Evolutionary conservation across 495 filamentous ascomycete genomes (phyloP), one percentile per base, ranked within the genome.

Genomic region (Hypoxylon intermedium): DNA sequence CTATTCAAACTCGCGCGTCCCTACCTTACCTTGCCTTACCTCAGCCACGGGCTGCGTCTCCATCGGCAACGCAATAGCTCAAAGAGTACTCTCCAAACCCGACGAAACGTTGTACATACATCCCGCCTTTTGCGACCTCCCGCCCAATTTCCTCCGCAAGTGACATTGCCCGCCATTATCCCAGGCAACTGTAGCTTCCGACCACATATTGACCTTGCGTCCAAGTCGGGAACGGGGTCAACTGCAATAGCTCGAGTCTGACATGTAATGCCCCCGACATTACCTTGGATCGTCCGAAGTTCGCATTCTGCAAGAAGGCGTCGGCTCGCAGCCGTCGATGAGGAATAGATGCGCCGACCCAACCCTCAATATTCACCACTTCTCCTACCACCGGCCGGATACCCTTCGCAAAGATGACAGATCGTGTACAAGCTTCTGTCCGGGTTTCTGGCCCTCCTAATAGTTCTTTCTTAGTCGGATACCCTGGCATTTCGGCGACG

Each of bases 361-460:
- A 45, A 58, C 52, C 48, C 42, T 54, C 42, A 57, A 43, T 26
- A 31, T 60, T 37, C 50, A 34, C 51, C 43, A 48, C 42, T 56
- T 43, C 45, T 49, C 24, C 47, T 26, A 56, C 53, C 63, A 51
- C 62, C 55, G 55, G 47, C 46, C 48, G 60, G 52, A 30, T 38
- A 55, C 53, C 44, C 60, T 61, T 58, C 71, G 62, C 61, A 67
- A 58, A 63, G 19, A 71, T 71, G 68, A 53, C 62, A 43, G 68
- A 71, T 40, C 84, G 74, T 72, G 89, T 93, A 85, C 83, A 91
- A 73, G 93, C 93, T 73, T 93, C 89, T 74, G 94, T 98, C 78
- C 90, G 95, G 81, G 91, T 98, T 80, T 95, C 91, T 69, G 94
- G 94, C 63, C 93, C 92, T 64, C 91, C 94, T 63, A 98, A 98